Conservation (phyloP, 208 protist species). For the Chromosphaera perkinsii region DNA sequence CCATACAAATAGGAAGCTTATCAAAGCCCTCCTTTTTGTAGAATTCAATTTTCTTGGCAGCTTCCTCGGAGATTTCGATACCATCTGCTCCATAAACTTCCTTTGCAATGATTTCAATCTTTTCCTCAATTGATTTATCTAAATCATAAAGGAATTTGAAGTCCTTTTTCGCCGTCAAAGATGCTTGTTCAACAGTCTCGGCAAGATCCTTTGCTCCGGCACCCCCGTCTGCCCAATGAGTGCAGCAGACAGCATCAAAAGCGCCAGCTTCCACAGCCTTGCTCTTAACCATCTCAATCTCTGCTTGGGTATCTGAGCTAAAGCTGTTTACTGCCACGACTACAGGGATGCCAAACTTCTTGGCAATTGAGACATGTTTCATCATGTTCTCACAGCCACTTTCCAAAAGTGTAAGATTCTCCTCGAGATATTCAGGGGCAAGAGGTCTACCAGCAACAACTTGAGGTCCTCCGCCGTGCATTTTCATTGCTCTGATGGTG, state of each 20-base stretch:
- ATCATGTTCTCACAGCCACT: slow-evolving; percentile 77
- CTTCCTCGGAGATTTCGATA: slow-evolving; percentile 59
- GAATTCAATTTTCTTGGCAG: slow-evolving; percentile 73
- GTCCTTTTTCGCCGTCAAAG: slow-evolving; percentile 56
- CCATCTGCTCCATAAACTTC: slow-evolving; percentile 84
- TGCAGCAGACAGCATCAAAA: slow-evolving; percentile 73
- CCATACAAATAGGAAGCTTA: slow-evolving; percentile 86
- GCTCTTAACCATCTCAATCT: slow-evolving; percentile 73
- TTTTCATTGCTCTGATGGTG: slow-evolving; percentile 91
- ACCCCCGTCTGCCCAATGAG: slow-evolving; percentile 84
- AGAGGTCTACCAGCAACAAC: slow-evolving; percentile 34
- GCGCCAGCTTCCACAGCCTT: slow-evolving; percentile 73
- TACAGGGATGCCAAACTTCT: slow-evolving; percentile 87
- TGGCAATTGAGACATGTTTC: slow-evolving; percentile 82
- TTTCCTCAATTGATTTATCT: slow-evolving; percentile 75
- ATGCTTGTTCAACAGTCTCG: slow-evolving; percentile 71
- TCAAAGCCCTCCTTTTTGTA: slow-evolving; percentile 69
- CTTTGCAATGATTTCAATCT: slow-evolving; percentile 88
- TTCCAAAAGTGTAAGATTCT: slow-evolving; percentile 77
- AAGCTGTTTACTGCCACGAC: slow-evolving; percentile 91
- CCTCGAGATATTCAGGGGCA: slow-evolving; percentile 31
- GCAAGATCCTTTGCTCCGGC: slow-evolving; percentile 75
- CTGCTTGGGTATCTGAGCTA: slow-evolving; percentile 75
- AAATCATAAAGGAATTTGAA: slow-evolving; percentile 85
- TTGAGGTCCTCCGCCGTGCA: slow-evolving; percentile 78